Conservation (phyloP, 208 protist genomes). For the Trypanosoma cruzi region DNA sequence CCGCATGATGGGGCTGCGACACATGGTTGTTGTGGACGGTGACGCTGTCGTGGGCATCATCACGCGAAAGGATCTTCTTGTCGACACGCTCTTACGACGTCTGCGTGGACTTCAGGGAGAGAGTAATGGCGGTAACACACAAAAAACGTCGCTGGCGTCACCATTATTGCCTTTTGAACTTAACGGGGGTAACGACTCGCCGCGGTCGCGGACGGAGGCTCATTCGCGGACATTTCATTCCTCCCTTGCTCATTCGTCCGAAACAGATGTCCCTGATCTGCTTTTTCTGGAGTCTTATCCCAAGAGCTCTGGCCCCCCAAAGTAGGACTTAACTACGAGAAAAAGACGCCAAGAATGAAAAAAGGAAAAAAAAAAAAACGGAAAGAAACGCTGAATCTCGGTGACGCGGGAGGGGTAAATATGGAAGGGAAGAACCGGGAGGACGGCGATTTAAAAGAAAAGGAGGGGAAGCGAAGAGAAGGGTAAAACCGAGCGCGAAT, state of each 20-base stretch:
- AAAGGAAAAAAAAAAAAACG: neutral
- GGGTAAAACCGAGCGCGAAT: neutral
- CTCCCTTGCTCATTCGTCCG: too few relatives aligned
- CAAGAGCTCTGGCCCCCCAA: neutral
- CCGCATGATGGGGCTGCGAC: constrained; percentile 92
- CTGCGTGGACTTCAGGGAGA: constrained; percentile 45
- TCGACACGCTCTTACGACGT: constrained; percentile 53
- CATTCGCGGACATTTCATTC: too few relatives aligned
- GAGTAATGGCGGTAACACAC: neutral
- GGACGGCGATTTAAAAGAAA: too few relatives aligned
- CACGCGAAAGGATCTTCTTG: constrained; percentile 92
- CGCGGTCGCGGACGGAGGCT: too few relatives aligned
- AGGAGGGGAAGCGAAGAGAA: neutral
- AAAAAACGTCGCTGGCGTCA: neutral
- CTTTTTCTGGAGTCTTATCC: neutral
- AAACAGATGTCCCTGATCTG: neutral
- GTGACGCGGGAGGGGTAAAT: neutral
- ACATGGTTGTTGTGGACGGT: constrained; percentile 92
- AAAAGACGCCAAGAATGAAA: neutral
- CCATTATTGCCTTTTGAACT: neutral
- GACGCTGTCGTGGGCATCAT: constrained; percentile 91
- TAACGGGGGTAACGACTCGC: neutral
- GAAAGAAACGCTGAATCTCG: neutral
- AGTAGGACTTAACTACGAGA: neutral
- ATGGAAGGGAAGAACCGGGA: too few relatives aligned